Evolutionary conservation across 306 rosid genomes (phyloP).

Genomic region (Albizia julibrissin): DNA sequence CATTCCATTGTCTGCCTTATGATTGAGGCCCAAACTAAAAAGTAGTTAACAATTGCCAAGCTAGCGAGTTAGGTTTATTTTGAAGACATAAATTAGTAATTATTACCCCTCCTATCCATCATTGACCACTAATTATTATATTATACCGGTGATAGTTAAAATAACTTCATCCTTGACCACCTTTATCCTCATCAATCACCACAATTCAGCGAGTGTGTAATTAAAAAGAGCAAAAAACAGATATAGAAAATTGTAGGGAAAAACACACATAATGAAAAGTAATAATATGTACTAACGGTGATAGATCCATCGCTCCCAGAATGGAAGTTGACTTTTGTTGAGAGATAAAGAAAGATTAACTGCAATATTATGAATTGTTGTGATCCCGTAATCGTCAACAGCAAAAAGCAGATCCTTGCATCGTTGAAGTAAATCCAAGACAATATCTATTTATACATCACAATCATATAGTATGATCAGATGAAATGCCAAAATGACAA

Average conservation of each 20-base stretch:
- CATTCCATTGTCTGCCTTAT: not conserved
- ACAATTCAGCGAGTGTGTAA: not conserved
- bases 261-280: not conserved
- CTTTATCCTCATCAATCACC: not conserved
- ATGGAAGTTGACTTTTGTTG: not conserved
- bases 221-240: not conserved
- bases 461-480: not conserved
- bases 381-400: fast-evolving
- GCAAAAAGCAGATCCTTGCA: not conserved
- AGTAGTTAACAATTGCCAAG: too few relatives aligned
- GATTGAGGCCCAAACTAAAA: too few relatives aligned
- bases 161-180: not conserved
- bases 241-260: not conserved
- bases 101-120: not conserved
- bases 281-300: not conserved
- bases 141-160: not conserved
- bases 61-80: too few relatives aligned
- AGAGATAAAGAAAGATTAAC: fast-evolving
- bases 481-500: not conserved
- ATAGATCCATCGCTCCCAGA: not conserved
- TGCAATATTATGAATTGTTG: not conserved
- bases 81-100: too few relatives aligned
- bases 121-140: too few relatives aligned
- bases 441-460: not conserved
- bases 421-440: not conserved